Base-by-base conservation (phyloP, 805 yeast species). In the Wickerhamiella dianesei region DNA sequence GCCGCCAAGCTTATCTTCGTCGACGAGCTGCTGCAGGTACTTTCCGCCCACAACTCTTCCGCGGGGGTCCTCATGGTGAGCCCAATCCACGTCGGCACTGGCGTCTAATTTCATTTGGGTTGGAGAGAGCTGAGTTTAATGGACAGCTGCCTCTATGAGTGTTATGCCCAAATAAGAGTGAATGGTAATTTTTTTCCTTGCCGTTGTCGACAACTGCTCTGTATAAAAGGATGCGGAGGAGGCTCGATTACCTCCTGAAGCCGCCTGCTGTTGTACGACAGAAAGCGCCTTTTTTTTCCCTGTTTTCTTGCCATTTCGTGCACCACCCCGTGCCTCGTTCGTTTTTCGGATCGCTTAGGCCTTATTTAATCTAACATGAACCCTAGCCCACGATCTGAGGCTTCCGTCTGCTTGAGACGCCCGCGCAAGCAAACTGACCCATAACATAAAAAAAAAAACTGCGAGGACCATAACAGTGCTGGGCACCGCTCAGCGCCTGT, bases 31-130 rank as follows among this genome's bases (percentile, higher is more conserved):
- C 37, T 53, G 53, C n/a, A 50, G 48, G 35, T 46, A 50, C 35
- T 53, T 53, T 17, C 57, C 57, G 16, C 57, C 57, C 29, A 41
- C 48, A 32, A 53, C 53, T 17, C 56, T 25, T n/a, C 57, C 57
- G 45, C 51, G 50, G 1, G 53, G 55, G 40, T 40, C 44, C 21
- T 53, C 57, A 25, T 50, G 21, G 35, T 53, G 56, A 4, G 52
- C 39, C 56, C 56, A 53, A 41, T 53, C 57, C 9, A 48, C 22
- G 39, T 53, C 57, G 13, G 57, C 57, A 9, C 53, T 47, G 3
- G 57, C 57, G 14, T 46, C 56, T 29, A 50, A 37, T 42, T 53
- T 53, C 47, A 52, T 39, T 21, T 29, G 9, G 16, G 39, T 17
- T 36, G 17, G 19, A n/a, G 19, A 36, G 19, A 17, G 17, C 17